Evolutionary conservation across 2,329 filamentous ascomycete genomes (phyloP).

Genomic region (Didymella exigua): DNA sequence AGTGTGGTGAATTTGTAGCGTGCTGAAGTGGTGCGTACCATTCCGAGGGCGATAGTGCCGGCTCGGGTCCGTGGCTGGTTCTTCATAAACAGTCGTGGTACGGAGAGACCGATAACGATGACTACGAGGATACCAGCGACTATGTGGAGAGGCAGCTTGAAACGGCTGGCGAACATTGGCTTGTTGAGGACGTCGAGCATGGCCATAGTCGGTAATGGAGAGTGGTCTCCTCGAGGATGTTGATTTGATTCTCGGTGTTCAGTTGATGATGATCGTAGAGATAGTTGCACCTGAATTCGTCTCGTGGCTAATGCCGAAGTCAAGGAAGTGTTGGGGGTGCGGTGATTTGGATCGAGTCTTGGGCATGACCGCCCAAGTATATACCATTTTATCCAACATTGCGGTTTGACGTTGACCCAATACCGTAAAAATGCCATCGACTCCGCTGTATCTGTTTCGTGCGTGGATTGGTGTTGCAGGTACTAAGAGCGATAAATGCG

Average conservation of each 20-base stretch:
- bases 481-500: constrained; percentile 8
- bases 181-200: constrained; percentile 20
- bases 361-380: background rate
- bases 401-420: background rate
- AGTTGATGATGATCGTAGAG: background rate
- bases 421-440: background rate
- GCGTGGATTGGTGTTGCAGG: constrained; percentile 13
- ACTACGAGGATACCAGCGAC: constrained; percentile 19
- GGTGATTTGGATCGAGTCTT: background rate
- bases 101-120: constrained; percentile 21
- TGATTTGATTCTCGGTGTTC: background rate
- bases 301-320: background rate
- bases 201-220: constrained; percentile 7
- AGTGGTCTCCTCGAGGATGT: background rate
- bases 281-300: background rate
- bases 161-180: constrained; percentile 35
- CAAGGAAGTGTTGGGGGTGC: background rate
- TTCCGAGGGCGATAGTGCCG: constrained; percentile 30
- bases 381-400: background rate
- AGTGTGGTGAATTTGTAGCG: background rate
- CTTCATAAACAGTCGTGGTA: constrained; percentile 29
- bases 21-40: constrained; percentile 18
- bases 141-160: constrained; percentile 24
- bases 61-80: constrained; percentile 28
- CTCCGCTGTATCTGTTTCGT: constrained; percentile 16